Base-by-base conservation (phyloP, 352 stramenopile species). In the Peronospora destructor region DNA sequence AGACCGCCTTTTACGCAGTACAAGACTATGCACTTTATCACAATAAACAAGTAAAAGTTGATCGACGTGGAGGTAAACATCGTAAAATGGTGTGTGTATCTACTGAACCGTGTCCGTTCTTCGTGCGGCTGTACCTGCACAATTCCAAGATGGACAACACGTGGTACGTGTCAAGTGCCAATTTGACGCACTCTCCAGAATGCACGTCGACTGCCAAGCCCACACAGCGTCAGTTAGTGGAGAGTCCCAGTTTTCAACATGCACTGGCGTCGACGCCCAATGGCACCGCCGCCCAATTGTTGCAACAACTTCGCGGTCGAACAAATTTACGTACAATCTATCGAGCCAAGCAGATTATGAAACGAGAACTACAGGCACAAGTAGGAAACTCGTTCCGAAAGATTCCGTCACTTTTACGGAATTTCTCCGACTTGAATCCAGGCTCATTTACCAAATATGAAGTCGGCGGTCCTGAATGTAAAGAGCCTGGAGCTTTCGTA, bases 41-140 rank as follows among this genome's bases (percentile, higher is more conserved):
- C 53, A 66, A 71, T 50, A 86, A 86, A 54, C 62, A 71, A 40
- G 75, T 82, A 8, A 68, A 69, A 35, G 65, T 86, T 10, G 41
- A 50, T n/a, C 63, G 61, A 8, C 73, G 73, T 30, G 75, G 75
- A n/a, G 75, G 75, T 37, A 83, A 81, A 32, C 71, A 84, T 63
- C 68, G 71, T n/a, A 62, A 59, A 19, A 49, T 86, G 52, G 49
- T 82, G 6, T 86, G 75, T 55, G 41, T 61, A 11, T 66, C 65
- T 12, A 50, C 54, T n/a, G 34, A 48, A 11, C 32, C 53, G 4
- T 86, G 75, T 23, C 61, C 70, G 23, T 86, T 86, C 61, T 82
- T 79, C 61, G 75, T 86, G 56, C 71, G 84, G 45, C 57, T 84
- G 17, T 84, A 84, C 49, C 58, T 76, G 52, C 71, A 76, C 42